A percentile compares a stretch with the other conserved stretches of the same genome.
Evolutionary conservation across 2,329 filamentous ascomycete species (phyloP).

Genomic region (Monilinia fructicola): DNA sequence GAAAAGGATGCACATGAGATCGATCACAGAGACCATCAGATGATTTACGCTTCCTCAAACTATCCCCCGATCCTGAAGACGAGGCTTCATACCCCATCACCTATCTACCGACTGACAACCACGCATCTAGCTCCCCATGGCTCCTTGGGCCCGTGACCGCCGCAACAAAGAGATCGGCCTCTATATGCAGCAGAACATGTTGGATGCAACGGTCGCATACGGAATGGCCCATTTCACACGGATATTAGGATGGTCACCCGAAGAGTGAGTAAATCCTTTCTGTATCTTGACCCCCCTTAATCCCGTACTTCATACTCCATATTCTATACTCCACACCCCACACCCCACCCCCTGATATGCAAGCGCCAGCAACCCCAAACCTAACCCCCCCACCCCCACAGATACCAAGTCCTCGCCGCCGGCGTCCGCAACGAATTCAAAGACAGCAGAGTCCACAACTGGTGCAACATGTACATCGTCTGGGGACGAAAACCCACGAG

Average conservation of each 20-base stretch:
- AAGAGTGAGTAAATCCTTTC: slow-evolving; percentile 30
- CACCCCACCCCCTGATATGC: background rate
- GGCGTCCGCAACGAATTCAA: slow-evolving; percentile 18
- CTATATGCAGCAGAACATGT: slow-evolving; percentile 33
- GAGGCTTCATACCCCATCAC: too few species aligned
- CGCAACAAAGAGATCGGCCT: slow-evolving; percentile 38
- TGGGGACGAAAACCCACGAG: background rate
- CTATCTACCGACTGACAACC: background rate
- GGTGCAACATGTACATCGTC: slow-evolving; percentile 15
- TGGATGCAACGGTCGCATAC: slow-evolving; percentile 27
- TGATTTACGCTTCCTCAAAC: too few species aligned
- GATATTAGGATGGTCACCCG: slow-evolving; percentile 31
- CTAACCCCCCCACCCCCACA: background rate
- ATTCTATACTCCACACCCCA: background rate
- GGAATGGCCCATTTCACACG: slow-evolving; percentile 32
- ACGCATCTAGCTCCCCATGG: slow-evolving; percentile 25
- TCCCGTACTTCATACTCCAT: too few species aligned
- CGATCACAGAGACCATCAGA: too few species aligned
- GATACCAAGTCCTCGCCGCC: slow-evolving; percentile 20
- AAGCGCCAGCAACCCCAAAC: background rate
- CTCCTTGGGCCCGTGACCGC: slow-evolving; percentile 45
- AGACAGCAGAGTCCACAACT: slow-evolving; percentile 8
- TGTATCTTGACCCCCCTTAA: background rate
- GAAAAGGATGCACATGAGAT: background rate
- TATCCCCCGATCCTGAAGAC: background rate